These are phyloP conservation scores for Salix dunnii DNA, from an alignment of 345 rosid genomes.

Conservation along the genomic window DNA sequence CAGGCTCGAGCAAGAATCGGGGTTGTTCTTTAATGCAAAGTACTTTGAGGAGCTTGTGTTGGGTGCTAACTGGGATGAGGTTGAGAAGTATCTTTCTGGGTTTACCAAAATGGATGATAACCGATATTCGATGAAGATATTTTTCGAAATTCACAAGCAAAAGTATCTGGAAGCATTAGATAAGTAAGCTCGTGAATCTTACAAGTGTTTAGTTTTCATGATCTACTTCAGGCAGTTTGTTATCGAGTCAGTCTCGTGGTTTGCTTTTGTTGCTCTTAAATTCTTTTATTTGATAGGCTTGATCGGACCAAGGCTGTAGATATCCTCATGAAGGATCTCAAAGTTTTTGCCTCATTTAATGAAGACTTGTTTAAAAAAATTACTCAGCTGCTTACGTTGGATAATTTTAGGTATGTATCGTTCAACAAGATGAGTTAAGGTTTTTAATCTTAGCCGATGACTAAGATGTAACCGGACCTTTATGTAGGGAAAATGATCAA, in stretches of 20 bases:
- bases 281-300: slow-evolving; percentile 19
- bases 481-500: slow-evolving; percentile 23
- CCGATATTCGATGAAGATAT: slow-evolving; percentile 38
- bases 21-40: slow-evolving; percentile 33
- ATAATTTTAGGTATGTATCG: slow-evolving; percentile 34
- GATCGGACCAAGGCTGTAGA: slow-evolving; percentile 36
- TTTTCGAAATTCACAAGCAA: slow-evolving; percentile 44
- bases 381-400: slow-evolving; percentile 36
- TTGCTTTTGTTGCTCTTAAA: not conserved
- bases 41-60: slow-evolving; percentile 38
- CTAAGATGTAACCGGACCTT: not conserved
- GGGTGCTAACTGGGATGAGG: slow-evolving; percentile 41
- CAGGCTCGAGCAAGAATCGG: slow-evolving; percentile 46
- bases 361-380: slow-evolving; percentile 39
- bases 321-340: slow-evolving; percentile 38
- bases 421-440: not conserved
- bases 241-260: not conserved
- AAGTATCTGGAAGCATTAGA: slow-evolving; percentile 46
- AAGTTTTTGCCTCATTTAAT: slow-evolving; percentile 33
- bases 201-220: not conserved
- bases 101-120: slow-evolving; percentile 40
- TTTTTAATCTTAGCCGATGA: not conserved
- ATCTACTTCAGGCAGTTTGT: not conserved
- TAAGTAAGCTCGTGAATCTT: slow-evolving; percentile 24
- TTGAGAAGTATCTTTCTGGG: slow-evolving; percentile 37